Evolutionary conservation across 1,284 basidiomycete genomes (phyloP), one percentile per base, ranked within the genome.

Genomic region (Ustilago curta): DNA sequence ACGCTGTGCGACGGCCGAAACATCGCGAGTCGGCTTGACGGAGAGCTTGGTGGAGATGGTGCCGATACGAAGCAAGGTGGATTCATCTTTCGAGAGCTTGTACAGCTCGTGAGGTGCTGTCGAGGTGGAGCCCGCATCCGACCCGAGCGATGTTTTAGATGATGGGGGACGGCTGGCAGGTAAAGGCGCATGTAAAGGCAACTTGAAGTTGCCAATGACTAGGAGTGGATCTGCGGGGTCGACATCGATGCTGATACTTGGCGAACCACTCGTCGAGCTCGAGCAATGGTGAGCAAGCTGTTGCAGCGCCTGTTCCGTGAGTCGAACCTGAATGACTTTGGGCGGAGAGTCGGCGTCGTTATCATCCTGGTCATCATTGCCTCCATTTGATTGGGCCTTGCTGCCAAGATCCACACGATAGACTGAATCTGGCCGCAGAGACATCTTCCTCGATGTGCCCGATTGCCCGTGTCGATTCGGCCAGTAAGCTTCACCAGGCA

Each of bases 41-140:
- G 66, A 53, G 21, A 72, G 51, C 56, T 76, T 76, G 12, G 66
- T 51, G n/a, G 55, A 29, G 29, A 76, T 63, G 35, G 62, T 52
- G 18, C 66, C 70, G 35, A 76, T 49, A 14, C 64, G 50, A 12
- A 53, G 54, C 8, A 76, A 37, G 4, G 59, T 69, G 3, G 65
- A 67, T 47, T 76, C 74, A 27, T 76, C 62, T 23, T 62, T 18
- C 8, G 70, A 66, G 18, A 76, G 70, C 42, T 62, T 56, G 42
- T 53, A 76, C 1, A 76, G 49, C 39, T 76, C 74, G 19, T 69
- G 58, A 14, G 66, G 74, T 1, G 74, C 59, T 25, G 74, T 57
- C 25, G 66, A 52, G 42, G 70, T 52, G 14, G 56, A 45, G 16
- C 35, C 43, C 29, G 59, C 12, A 16, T 58, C 62, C 8, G 44